Percentiles rank a stretch among this genome's conserved stretches.
phyloP scores from a whole-genome alignment of 495 filamentous ascomycete species.

The Entonaema liquescens region DNA sequence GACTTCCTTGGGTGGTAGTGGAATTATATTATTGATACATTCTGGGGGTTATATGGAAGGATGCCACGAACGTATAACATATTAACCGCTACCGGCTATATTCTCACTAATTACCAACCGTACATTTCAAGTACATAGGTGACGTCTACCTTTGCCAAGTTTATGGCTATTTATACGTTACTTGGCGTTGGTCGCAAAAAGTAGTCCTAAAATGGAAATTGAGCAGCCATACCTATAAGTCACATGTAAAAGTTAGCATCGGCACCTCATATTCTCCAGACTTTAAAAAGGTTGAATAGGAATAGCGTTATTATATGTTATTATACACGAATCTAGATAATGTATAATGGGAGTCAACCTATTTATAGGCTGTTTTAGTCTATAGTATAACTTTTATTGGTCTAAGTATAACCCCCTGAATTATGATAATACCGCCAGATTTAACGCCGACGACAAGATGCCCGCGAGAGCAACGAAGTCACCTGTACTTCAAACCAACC shows the following conservation, averaged over 20 bases:
- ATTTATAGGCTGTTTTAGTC: too few relatives aligned
- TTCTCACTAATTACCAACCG: neutral
- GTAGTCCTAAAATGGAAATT: neutral
- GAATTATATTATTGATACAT: neutral
- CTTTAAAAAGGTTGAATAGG: neutral
- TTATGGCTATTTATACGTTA: neutral
- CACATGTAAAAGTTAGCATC: neutral
- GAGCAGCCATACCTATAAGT: neutral
- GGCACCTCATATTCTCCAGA: neutral
- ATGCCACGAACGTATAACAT: neutral
- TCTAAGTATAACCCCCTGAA: too few relatives aligned
- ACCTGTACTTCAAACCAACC: neutral
- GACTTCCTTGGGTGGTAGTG: neutral
- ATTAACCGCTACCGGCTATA: conserved; percentile 30
- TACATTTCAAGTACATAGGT: neutral
- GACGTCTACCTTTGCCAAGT: neutral
- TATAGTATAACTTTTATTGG: too few relatives aligned
- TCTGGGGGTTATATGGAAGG: neutral
- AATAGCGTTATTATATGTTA: too few relatives aligned
- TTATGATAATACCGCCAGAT: too few relatives aligned
- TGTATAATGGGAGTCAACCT: too few relatives aligned
- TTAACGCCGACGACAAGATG: too few relatives aligned
- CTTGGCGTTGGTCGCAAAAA: neutral
- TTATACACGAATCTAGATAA: too few relatives aligned
- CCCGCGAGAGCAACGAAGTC: too few relatives aligned